Evolutionary conservation across 805 yeast species (phyloP).

Genomic region (Candida stauntonica): DNA sequence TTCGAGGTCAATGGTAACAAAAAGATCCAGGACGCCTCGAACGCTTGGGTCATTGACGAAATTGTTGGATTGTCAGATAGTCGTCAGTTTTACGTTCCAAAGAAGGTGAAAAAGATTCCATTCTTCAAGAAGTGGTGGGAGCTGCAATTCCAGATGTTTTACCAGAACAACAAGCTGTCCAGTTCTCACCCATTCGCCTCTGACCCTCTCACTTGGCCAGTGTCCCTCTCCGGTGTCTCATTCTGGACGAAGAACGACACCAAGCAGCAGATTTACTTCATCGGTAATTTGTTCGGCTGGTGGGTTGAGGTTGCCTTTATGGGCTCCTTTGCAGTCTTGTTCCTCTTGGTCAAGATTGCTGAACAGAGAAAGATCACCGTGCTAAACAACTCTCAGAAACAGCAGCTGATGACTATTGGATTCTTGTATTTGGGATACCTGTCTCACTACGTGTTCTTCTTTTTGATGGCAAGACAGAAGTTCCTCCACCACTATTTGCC

Average conservation of each 20-base stretch:
- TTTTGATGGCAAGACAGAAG: constrained; percentile 87
- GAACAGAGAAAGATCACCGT: constrained; percentile 64
- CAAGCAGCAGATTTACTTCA: constrained; percentile 76
- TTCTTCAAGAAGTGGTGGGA: constrained; percentile 88
- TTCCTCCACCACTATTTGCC: constrained; percentile 94
- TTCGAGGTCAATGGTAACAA: constrained; percentile 96
- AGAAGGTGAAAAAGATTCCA: constrained; percentile 55
- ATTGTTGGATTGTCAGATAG: constrained; percentile 61
- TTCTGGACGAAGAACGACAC: constrained; percentile 82
- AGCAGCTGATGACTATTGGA: constrained; percentile 74
- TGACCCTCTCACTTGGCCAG: constrained; percentile 88
- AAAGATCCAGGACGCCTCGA: constrained; percentile 60
- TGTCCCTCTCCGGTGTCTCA: constrained; percentile 84
- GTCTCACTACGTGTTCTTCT: constrained; percentile 88
- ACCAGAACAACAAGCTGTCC: constrained; percentile 82
- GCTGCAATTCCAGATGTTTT: constrained; percentile 83
- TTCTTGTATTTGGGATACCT: constrained; percentile 86
- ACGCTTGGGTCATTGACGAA: constrained; percentile 71
- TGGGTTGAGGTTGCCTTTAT: constrained; percentile 72
- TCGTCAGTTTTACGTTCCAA: constrained; percentile 63
- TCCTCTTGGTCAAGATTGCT: constrained; percentile 72
- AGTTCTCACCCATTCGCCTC: constrained; percentile 96
- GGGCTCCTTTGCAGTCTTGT: constrained; percentile 56
- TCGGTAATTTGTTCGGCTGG: constrained; percentile 90
- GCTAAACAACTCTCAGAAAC: constrained; percentile 56